These are phyloP conservation scores for Parastagonospora nodorum DNA, from an alignment of 2,329 filamentous ascomycete species.

Conservation along the genomic window DNA sequence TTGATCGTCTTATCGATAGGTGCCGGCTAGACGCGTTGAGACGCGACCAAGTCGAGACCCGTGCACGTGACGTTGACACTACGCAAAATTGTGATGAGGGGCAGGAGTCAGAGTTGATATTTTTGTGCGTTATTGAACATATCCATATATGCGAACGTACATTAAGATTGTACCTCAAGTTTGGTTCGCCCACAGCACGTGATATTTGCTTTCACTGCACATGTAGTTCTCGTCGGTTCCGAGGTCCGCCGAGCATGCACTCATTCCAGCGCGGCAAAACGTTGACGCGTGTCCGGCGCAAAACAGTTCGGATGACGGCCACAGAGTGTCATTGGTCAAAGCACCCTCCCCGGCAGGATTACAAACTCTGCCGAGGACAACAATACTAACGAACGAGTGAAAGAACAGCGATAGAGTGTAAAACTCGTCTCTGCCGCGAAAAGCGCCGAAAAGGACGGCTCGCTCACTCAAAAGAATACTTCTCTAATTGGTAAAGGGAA, in stretches of 20 bases:
- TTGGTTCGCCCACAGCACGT: not conserved
- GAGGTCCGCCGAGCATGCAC: too few species aligned
- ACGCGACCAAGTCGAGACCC: conserved; percentile 11
- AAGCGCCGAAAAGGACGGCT: not conserved
- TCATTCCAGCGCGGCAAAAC: too few species aligned
- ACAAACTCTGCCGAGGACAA: conserved; percentile 10
- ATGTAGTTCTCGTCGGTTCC: not conserved
- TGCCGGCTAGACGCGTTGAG: conserved; percentile 1
- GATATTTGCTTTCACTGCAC: not conserved
- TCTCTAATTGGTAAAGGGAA: conserved; percentile 5
- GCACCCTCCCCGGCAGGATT: conserved; percentile 1
- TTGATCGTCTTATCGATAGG: conserved; percentile 33
- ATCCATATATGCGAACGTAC: too few species aligned
- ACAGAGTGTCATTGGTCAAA: not conserved
- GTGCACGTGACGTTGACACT: conserved; percentile 15
- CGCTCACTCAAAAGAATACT: not conserved
- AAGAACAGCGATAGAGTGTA: not conserved
- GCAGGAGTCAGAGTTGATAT: not conserved
- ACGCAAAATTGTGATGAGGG: not conserved
- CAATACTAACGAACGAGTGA: conserved; percentile 1
- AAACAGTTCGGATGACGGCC: not conserved
- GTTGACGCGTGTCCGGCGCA: not conserved
- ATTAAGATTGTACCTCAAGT: too few species aligned
- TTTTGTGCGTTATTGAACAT: too few species aligned
- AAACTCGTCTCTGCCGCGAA: not conserved